Evolutionary conservation across 768 basidiomycete genomes (phyloP), one percentile per base, ranked within the genome.

Genomic region (Nidula microcarpa): DNA sequence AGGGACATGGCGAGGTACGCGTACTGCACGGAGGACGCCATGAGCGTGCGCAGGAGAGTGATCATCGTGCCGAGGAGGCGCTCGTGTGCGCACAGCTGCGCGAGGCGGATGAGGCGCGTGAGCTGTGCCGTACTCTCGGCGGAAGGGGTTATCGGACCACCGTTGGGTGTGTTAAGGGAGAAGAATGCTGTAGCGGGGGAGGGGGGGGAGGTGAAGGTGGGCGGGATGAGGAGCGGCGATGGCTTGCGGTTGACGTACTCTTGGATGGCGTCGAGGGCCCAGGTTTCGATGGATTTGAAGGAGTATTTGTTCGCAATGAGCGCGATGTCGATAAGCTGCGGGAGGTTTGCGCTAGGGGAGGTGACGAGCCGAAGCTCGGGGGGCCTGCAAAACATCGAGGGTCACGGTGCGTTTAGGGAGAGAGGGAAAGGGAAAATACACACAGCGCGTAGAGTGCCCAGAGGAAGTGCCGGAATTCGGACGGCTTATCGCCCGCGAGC

Each of bases 391-490:
- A 30, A 30, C 23, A 30, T n/a, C 13, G 5, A 18, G n/a, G 33
- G n/a, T 43, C 23, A 30, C 3, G 4, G 23, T 30, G 23, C 23
- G 23, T 30, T 30, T 30, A 30, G 23, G 23, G 23, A 30, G 23
- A 30, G 23, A 30, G 4, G 23, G 23, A 30, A 30, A 30, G 4
- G 14, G 39, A 18, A 17, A 17, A 16, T 41, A 65, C 86, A 68
- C 60, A 89, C 88, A 86, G 61, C 6, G 87, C 86, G 60, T 91
- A 90, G n/a, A 90, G 66, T 1, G 82, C 82, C 85, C 85, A 88
- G 33, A 91, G 75, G 59, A 91, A 87, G 62, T 85, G 78, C 47
- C 79, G 77, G 62, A 91, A 91, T 64, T 90, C 86, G 3, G 75
- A 67, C 7, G 78, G 74, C 0, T 79, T 81, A 55, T 90, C 86